Base-by-base conservation (phyloP, 805 yeast genomes). In the Kuraishia cidri region DNA sequence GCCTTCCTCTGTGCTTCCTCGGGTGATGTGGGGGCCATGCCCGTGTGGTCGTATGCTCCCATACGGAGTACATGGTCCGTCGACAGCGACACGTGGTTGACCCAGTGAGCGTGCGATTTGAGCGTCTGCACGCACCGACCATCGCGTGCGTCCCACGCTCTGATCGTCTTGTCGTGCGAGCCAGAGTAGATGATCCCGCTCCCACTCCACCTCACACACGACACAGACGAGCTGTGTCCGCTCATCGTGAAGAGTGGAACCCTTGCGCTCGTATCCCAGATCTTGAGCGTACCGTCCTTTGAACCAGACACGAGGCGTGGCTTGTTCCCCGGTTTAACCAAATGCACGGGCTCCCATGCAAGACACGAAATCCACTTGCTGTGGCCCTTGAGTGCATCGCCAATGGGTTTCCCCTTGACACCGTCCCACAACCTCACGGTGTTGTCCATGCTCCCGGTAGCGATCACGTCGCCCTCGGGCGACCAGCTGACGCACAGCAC, bases 151-250 rank as follows among this genome's bases (percentile, higher is more conserved):
- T 84, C 90, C 98, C 98, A 92, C 1, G 83, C 84, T 54, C 79
- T 81, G 42, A 92, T 80, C 4, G 96, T 83, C 51, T 88, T 90
- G 56, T 92, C 98, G 50, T 92, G 97, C 6, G 97, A 87, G 1
- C 84, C 88, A 21, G 94, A 75, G 55, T 88, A 92, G 23, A 92
- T 66, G 13, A 80, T 65, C 33, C 87, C 85, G 29, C 75, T 62
- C 2, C 98, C 98, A 37, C 96, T 84, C 98, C 98, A 92, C 54
- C 79, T 87, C n/a, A 88, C 94, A 60, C 97, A 86, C 1, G 95
- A 79, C 3, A 92, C 97, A 1, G 94, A 73, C 31, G 82, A 75
- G 21, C 86, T 69, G 51, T 92, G 98, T 0, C 97, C 97, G 34
- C 83, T 72, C 67, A 92, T 60, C 2, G 94, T 79, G 52, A 70